Evolutionary conservation across 2,329 filamentous ascomycete genomes (phyloP).

Genomic region (Geosmithia morbida): DNA sequence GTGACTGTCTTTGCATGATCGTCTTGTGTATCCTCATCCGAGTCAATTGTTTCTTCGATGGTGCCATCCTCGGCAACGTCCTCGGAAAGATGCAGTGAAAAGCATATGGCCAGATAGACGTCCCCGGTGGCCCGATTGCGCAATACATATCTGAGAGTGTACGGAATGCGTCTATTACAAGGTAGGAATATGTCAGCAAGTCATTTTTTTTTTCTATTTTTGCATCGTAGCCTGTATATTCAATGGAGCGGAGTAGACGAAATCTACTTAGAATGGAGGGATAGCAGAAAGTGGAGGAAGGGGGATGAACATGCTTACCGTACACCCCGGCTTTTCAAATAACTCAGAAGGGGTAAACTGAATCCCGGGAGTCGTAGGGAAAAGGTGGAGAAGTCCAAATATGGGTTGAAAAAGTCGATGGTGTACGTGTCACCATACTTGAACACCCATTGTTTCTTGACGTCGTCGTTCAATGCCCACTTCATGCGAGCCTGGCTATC

Average conservation of each 20-base stretch:
- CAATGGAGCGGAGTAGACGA: background rate
- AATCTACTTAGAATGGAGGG: slow-evolving; percentile 1
- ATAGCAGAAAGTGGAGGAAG: slow-evolving; percentile 1
- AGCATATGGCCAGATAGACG: slow-evolving; percentile 68
- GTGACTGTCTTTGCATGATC: slow-evolving; percentile 23
- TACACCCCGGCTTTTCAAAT: slow-evolving; percentile 67
- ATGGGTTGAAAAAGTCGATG: slow-evolving; percentile 75
- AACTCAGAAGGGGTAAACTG: slow-evolving; percentile 56
- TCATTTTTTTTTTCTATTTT: too few species aligned
- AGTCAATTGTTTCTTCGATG: slow-evolving; percentile 25
- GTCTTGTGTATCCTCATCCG: slow-evolving; percentile 13
- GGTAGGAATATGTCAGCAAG: background rate
- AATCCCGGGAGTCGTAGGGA: slow-evolving; percentile 60
- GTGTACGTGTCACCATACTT: slow-evolving; percentile 36
- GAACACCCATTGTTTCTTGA: slow-evolving; percentile 39
- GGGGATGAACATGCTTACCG: slow-evolving; percentile 36
- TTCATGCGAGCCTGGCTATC: slow-evolving; percentile 40
- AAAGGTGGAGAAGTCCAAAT: slow-evolving; percentile 70
- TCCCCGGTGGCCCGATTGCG: slow-evolving; percentile 63
- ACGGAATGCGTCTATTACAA: slow-evolving; percentile 30
- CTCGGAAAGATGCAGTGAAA: slow-evolving; percentile 60
- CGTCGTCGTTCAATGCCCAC: slow-evolving; percentile 36
- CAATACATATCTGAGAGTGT: slow-evolving; percentile 81
- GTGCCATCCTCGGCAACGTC: slow-evolving; percentile 45
- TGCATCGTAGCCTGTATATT: background rate